Evolutionary conservation across 2,329 filamentous ascomycete species (phyloP).

Genomic region (Fusarium tuaranense): DNA sequence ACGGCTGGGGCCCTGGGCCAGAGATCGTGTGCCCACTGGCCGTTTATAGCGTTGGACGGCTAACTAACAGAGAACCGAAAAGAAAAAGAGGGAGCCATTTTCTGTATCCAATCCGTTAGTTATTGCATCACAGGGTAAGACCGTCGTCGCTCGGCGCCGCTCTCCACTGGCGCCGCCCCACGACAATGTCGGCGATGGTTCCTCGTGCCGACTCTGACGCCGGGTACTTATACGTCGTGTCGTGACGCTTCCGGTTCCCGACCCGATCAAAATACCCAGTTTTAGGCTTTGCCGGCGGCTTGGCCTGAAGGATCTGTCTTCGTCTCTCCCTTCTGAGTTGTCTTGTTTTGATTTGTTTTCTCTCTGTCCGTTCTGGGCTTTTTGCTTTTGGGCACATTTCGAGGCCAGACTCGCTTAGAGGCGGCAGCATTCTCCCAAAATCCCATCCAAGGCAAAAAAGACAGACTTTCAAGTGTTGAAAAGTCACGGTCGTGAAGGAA

Average conservation of each 20-base stretch:
- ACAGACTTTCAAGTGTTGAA: background rate
- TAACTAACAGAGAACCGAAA: conserved; percentile 12
- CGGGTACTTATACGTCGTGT: conserved; percentile 34
- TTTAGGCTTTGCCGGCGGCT: conserved; percentile 3
- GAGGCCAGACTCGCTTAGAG: conserved; percentile 32
- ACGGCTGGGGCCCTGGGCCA: background rate
- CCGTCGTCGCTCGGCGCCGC: background rate
- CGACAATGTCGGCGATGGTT: background rate
- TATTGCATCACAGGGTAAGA: conserved; percentile 33
- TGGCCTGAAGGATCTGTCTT: conserved; percentile 15
- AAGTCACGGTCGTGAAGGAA: background rate
- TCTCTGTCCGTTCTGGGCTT: background rate
- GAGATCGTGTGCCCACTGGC: conserved; percentile 32
- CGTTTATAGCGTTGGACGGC: conserved; percentile 20
- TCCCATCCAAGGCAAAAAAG: background rate
- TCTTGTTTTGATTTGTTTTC: background rate
- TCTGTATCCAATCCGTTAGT: conserved; percentile 8
- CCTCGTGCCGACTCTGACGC: background rate
- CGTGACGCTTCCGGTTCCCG: conserved; percentile 15
- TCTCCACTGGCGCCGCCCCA: conserved; percentile 8
- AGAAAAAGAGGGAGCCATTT: conserved; percentile 21
- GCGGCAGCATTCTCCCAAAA: conserved; percentile 12
- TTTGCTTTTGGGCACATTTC: conserved; percentile 12
- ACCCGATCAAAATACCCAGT: background rate
- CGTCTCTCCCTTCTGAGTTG: background rate